These are phyloP conservation scores for Daldinia vernicosa DNA, from an alignment of 495 filamentous ascomycete genomes.

Conservation along the genomic window DNA sequence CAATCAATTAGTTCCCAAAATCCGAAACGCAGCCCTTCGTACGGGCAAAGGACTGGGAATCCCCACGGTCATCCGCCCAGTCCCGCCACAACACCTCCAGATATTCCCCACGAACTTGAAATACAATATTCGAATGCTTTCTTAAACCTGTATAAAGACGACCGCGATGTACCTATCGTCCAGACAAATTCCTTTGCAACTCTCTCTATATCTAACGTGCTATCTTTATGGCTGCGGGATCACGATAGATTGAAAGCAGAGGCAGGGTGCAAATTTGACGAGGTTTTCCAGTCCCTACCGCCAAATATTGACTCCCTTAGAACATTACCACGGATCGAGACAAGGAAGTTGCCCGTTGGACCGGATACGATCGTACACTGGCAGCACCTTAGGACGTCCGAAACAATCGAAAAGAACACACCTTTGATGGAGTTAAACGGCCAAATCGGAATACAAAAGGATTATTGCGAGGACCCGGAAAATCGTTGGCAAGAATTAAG, in stretches of 20 bases:
- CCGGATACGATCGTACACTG: constrained; percentile 63
- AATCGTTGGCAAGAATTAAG: constrained; percentile 80
- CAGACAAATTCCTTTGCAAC: constrained; percentile 73
- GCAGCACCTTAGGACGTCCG: constrained; percentile 72
- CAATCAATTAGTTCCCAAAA: constrained; percentile 72
- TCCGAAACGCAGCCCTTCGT: constrained; percentile 63
- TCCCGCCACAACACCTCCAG: constrained; percentile 64
- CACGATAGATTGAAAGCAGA: constrained; percentile 59
- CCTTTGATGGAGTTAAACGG: constrained; percentile 89
- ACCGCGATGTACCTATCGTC: constrained; percentile 62
- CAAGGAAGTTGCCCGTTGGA: constrained; percentile 56
- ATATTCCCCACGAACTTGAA: constrained; percentile 62
- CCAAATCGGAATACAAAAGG: constrained; percentile 78
- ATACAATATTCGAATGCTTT: constrained; percentile 79
- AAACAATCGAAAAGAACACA: constrained; percentile 66
- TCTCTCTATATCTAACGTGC: constrained; percentile 70
- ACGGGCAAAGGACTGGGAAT: constrained; percentile 50
- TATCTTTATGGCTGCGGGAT: constrained; percentile 78
- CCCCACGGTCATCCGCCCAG: constrained; percentile 60
- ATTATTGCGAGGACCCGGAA: constrained; percentile 74
- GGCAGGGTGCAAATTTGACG: constrained; percentile 52
- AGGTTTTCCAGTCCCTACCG: constrained; percentile 61
- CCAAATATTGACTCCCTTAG: constrained; percentile 50
- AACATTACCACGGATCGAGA: constrained; percentile 49
- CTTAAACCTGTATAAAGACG: constrained; percentile 71